Conservation (phyloP, 768 basidiomycete genomes). For the Filobasidium floriforme region DNA sequence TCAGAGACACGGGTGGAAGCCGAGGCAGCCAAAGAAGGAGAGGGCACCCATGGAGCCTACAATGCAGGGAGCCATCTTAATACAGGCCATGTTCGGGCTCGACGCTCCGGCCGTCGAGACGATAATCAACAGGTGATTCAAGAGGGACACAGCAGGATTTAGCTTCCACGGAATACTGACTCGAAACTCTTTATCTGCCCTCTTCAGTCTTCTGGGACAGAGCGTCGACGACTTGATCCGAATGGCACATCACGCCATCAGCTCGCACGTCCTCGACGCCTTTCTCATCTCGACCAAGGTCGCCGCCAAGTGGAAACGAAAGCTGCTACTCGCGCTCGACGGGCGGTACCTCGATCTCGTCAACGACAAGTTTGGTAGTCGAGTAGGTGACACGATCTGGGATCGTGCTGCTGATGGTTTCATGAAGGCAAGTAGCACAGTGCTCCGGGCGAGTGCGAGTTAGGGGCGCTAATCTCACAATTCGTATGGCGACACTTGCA, state of each 20-base stretch:
- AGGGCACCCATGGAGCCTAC: conserved; percentile 55
- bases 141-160: conserved; percentile 14
- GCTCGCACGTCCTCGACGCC: conserved; percentile 70
- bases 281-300: conserved; percentile 62
- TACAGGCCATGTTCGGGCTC: conserved; percentile 73
- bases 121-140: conserved; percentile 63
- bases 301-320: conserved; percentile 58
- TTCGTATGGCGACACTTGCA: conserved; percentile 37
- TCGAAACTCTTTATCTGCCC: neutral
- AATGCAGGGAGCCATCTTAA: conserved; percentile 73
- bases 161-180: neutral
- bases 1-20: conserved; percentile 28
- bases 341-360: conserved; percentile 72
- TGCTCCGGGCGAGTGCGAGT: neutral
- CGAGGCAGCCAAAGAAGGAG: conserved; percentile 33
- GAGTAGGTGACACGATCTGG: conserved; percentile 88
- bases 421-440: conserved; percentile 61
- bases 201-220: conserved; percentile 55
- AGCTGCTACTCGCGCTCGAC: conserved; percentile 65
- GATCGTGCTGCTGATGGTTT: conserved; percentile 74
- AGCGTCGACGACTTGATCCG: conserved; percentile 56
- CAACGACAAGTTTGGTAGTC: conserved; percentile 82
- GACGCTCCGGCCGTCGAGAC: conserved; percentile 59
- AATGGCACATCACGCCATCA: conserved; percentile 60
- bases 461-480: neutral